Conservation (phyloP, 2,329 filamentous ascomycete species). For the Colletotrichum viniferum region DNA sequence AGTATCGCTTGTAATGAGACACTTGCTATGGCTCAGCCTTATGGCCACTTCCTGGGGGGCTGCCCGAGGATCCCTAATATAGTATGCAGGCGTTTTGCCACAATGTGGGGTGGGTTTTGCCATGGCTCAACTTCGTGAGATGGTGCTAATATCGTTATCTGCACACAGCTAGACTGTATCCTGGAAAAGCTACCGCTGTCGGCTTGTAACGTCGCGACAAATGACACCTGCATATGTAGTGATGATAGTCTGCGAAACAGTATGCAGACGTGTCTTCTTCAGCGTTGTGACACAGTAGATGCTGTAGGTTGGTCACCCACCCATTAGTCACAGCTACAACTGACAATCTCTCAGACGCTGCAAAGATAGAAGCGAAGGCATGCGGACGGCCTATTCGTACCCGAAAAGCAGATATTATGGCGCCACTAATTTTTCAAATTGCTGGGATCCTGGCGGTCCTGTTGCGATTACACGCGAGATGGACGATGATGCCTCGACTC, state of each 20-base stretch:
- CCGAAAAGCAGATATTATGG: slow-evolving; percentile 33
- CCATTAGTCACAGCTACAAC: not conserved
- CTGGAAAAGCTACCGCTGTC: slow-evolving; percentile 26
- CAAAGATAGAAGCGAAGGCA: slow-evolving; percentile 31
- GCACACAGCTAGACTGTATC: slow-evolving; percentile 26
- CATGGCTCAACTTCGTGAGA: not conserved
- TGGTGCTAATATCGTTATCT: not conserved
- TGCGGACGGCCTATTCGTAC: slow-evolving; percentile 35
- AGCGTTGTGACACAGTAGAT: slow-evolving; percentile 28
- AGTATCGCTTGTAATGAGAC: not conserved
- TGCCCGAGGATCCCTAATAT: slow-evolving; percentile 8
- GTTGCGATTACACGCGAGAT: slow-evolving; percentile 40
- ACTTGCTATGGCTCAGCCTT: not conserved
- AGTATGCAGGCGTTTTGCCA: slow-evolving; percentile 21
- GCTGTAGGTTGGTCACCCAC: slow-evolving; percentile 26
- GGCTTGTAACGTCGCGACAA: slow-evolving; percentile 25
- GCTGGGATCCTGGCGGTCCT: slow-evolving; percentile 37
- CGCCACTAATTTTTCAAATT: slow-evolving; percentile 37
- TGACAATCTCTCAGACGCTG: slow-evolving; percentile 29
- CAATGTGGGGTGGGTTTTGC: slow-evolving; percentile 23
- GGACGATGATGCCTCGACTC: slow-evolving; percentile 32
- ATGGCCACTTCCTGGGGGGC: slow-evolving; percentile 7
- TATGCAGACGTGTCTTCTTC: slow-evolving; percentile 27
- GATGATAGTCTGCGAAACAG: slow-evolving; percentile 21
- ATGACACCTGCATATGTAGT: slow-evolving; percentile 33